Evolutionary conservation across 139 green algal genomes (phyloP).

Genomic region (Chlorella sp.): DNA sequence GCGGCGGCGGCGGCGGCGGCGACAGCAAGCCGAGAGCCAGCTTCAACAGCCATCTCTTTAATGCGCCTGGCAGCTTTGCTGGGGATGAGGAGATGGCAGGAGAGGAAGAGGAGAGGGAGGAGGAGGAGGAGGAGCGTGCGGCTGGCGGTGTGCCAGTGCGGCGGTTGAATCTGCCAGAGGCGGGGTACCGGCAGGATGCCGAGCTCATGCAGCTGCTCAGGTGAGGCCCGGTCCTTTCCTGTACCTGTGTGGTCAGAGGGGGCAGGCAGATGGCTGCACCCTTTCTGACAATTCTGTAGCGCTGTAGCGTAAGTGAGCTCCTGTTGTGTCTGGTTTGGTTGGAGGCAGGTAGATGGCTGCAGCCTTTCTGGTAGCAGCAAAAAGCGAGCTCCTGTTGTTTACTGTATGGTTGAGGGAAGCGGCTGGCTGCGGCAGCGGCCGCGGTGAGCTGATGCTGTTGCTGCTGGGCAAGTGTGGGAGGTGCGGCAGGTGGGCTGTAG

Average conservation of each 20-base stretch:
- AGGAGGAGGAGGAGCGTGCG: not conserved
- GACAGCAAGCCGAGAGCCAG: not conserved
- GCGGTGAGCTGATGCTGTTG: no score
- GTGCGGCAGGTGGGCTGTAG: no score
- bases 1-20: not conserved
- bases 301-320: no score
- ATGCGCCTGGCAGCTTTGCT: not conserved
- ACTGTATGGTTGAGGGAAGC: not conserved
- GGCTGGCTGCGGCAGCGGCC: not conserved
- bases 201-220: constrained; percentile 23
- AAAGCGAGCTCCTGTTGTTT: no score
- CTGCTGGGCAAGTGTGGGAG: no score
- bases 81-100: not conserved
- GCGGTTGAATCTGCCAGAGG: constrained; percentile 9
- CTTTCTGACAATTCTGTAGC: not conserved
- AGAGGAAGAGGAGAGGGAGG: not conserved
- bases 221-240: not conserved
- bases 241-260: not conserved
- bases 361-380: not conserved
- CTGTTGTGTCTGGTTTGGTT: no score
- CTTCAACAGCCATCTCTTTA: not conserved
- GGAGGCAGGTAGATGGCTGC: not conserved
- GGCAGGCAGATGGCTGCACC: not conserved
- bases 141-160: not conserved
- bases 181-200: not conserved